Evolutionary conservation across 2,329 filamentous ascomycete species (phyloP), one percentile per base, ranked within the genome.

Genomic region (Hypocrella siamensis): DNA sequence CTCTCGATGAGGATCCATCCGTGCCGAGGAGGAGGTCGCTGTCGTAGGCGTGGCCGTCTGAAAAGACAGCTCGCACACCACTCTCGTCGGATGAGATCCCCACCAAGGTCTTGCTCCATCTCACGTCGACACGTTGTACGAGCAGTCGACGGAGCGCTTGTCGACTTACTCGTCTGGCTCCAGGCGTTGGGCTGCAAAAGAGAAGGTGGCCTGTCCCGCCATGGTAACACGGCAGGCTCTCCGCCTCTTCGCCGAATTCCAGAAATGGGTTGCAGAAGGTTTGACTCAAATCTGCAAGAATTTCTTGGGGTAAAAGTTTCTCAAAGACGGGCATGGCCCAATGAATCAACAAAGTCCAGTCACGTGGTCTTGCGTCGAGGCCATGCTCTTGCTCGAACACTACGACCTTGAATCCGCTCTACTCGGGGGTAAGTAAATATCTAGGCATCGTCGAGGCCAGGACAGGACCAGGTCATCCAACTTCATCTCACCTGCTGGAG

Each of bases 321-420:
- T 33, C 38, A 30, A 60, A 46, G 5, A 44, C 41, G 2, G 52
- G 46, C 41, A 57, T 47, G 10, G 49, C 55, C 57, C 57, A 60
- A 37, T 57, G 54, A 16, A 58, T 38, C 9, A 54, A 43, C 19
- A 58, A 54, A n/a, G 49, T 52, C 54, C 54, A 57, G 42, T 57
- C 54, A 32, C 54, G 51, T 3, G 35, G 30, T 7, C 52, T 47
- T 16, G 43, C 42, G 7, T 47, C 39, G 33, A 53, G 28, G 31
- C 42, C 38, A 2, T 33, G 31, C 21, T 56, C 54, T 12, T 35
- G 30, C 16, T 57, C 54, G 31, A 48, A 54, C 3, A 57, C 36
- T 19, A 40, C 32, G 5, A 50, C 51, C 5, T 43, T 30, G 35
- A 57, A 51, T 17, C 52, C 53, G 27, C 48, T 43, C 49, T 56